Evolutionary conservation across 352 stramenopile species (phyloP).

Genomic region (Phytophthora syringae): DNA sequence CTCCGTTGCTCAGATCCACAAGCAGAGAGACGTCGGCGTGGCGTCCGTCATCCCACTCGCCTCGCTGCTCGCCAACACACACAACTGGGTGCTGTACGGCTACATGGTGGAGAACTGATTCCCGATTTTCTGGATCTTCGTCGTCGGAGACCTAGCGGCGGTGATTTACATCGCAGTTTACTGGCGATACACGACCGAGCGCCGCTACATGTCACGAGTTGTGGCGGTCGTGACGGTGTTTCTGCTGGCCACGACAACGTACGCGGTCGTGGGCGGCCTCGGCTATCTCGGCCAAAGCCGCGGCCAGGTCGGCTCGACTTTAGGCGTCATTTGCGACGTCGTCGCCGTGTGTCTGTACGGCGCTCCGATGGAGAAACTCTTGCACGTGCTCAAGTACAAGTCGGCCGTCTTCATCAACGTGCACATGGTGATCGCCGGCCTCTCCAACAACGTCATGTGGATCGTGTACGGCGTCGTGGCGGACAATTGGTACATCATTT

Average conservation of each 20-base stretch:
- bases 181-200: constrained; percentile 44
- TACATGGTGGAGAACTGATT: constrained; percentile 52
- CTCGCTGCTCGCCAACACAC: constrained; percentile 39
- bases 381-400: constrained; percentile 46
- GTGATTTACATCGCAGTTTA: constrained; percentile 52
- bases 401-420: constrained; percentile 46
- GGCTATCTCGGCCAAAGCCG: constrained; percentile 33
- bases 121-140: constrained; percentile 43
- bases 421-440: constrained; percentile 42
- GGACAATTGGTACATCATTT: constrained; percentile 31
- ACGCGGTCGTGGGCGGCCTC: constrained; percentile 37
- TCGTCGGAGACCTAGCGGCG: constrained; percentile 34
- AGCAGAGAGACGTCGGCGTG: constrained; percentile 35
- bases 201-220: constrained; percentile 25
- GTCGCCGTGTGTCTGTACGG: constrained; percentile 37
- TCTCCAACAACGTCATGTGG: constrained; percentile 52
- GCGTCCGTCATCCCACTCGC: constrained; percentile 45
- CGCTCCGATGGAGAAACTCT: constrained; percentile 50
- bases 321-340: constrained; percentile 42
- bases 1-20: constrained; percentile 39
- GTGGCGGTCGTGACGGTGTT: constrained; percentile 18
- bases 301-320: constrained; percentile 24
- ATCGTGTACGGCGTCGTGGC: constrained; percentile 42
- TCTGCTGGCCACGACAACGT: constrained; percentile 37
- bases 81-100: constrained; percentile 49